Evolutionary conservation across 768 basidiomycete genomes (phyloP), one percentile per base, ranked within the genome.

Genomic region (Boletus subcaerulescens): DNA sequence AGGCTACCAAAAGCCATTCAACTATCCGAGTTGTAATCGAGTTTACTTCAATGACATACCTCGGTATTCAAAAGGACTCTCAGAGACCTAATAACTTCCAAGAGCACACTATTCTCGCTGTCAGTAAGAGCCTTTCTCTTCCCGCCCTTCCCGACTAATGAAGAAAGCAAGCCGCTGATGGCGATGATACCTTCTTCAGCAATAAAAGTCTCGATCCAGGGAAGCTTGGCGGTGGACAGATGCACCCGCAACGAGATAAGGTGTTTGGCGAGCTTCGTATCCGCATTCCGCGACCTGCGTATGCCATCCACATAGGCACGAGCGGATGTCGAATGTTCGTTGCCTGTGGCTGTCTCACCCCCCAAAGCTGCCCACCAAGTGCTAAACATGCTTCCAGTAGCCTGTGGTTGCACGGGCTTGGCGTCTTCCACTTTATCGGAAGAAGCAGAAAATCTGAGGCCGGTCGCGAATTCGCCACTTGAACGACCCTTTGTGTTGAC

Each of bases 1-100:
- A 48, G 79, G 72, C 91, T 94, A 46, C n/a, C 40, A 32, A 42
- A 52, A 32, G 24, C 42, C 6, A 5, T 49, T 61, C 26, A 26
- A 31, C 32, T 41, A 33, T 48, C n/a, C n/a, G 12, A 8, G 10
- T 36, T 11, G 24, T 10, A 26, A 14, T 36, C n/a, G 15, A 48
- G 12, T 40, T n/a, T 12, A 29, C n/a, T n/a, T 43, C 9, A 33
- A 43, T 24, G 55, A 60, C 67, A 38, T 63, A 92, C 93, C 71
- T 89, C 84, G 1, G 88, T 95, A 63, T 97, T 97, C 58, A 94
- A 74, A 17, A 98, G 71, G 0, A 88, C 87, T 39, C 93, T 77
- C 22, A 97, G 71, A 66, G 91, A 93, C 65, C 86, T 90, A 59
- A 92, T 77, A 22, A 86, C 69, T 65, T 96, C 93, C 31, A 87